Base-by-base conservation (phyloP, 176 grass and related monocot species). In the Guadua angustifolia region DNA sequence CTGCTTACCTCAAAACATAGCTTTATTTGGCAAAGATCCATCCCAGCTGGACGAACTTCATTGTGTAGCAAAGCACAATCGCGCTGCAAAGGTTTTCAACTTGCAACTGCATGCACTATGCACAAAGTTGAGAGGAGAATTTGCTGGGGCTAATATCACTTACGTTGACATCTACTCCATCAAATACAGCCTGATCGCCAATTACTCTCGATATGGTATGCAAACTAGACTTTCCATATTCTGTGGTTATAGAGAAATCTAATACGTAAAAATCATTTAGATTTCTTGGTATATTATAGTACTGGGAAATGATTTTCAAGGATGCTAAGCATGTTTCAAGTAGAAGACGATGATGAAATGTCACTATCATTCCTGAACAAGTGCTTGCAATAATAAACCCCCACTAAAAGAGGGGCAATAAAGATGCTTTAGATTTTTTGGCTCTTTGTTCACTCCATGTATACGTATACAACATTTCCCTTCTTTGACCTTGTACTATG, bases 1-100 rank as follows among this genome's bases (percentile, higher is more conserved):
- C 15, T 99, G 96, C 89, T 88, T 99, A 83, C 82, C 96, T 88
- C 89, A 99, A 88, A 99, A 99, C 39, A 82, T 95, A 83, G 93
- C 47, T 40, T 25, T 82, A 71, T 99, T 95, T 51, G 96, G 91
- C 50, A 94, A 94, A 92, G 93, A 99, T 72, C 81, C 88, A 83
- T 87, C 89, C 66, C 92, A 94, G 75, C 73, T 99, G 33, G 96
- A 99, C 79, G 78, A 84, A 79, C 57, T 87, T 78, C 93, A 89
- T 84, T 99, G 96, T 85, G 89, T 95, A 39, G 88, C 78, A 29
- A 91, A 89, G 62, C 96, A 99, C 84, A 99, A 99, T 36, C 91
- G 85, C 49, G 96, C 58, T 52, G 91, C 96, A 67, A 94, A 88
- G 72, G 83, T 99, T 87, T 95, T 99, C 86, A 99, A 99, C 81